These are phyloP conservation scores for Epichloe brachyelytri DNA, from an alignment of 2,329 filamentous ascomycete species.

Conservation along the genomic window DNA sequence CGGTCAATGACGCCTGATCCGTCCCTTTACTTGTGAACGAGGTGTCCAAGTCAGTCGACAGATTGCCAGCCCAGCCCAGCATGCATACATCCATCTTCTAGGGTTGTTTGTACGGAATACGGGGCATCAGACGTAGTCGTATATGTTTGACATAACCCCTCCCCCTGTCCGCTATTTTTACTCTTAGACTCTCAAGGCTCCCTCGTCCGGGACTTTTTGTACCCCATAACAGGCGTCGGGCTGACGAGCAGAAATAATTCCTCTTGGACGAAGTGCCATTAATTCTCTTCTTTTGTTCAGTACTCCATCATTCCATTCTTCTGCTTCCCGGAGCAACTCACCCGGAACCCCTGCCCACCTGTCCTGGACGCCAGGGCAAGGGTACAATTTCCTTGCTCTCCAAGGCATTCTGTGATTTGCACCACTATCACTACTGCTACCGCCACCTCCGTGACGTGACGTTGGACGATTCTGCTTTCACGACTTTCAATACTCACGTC, in stretches of 20 bases:
- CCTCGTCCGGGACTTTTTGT: slow-evolving; percentile 2
- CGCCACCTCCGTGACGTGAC: background rate
- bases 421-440: background rate
- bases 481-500: background rate
- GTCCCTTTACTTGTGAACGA: background rate
- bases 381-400: background rate
- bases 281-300: background rate
- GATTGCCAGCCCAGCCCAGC: background rate
- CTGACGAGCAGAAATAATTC: background rate
- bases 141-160: slow-evolving; percentile 1
- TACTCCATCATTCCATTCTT: background rate
- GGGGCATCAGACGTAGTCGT: background rate
- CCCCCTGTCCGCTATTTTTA: background rate
- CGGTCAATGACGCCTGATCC: background rate
- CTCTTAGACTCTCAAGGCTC: background rate
- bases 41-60: background rate
- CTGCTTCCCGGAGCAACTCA: background rate
- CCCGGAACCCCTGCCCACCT: background rate
- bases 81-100: background rate
- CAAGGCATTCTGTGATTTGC: background rate
- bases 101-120: slow-evolving; percentile 1
- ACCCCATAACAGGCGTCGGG: background rate
- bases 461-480: background rate
- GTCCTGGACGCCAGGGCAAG: background rate
- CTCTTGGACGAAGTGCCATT: background rate